Base-by-base conservation (phyloP, 2,329 filamentous ascomycete species). In the Colletotrichum incanum region DNA sequence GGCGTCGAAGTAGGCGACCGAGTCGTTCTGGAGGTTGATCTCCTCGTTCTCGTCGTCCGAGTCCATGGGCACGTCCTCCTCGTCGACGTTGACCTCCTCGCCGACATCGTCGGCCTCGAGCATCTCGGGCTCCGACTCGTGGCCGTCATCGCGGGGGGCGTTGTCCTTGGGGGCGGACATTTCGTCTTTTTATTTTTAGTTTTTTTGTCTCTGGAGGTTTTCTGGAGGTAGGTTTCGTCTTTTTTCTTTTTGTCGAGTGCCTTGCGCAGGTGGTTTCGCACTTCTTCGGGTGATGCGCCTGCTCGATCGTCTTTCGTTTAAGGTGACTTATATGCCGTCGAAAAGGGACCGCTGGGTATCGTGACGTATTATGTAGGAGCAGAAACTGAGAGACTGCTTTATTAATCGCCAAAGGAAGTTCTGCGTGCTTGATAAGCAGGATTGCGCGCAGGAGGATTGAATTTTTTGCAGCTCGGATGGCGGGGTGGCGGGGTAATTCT, bases 11-110 rank as follows among this genome's bases (percentile, higher is more conserved):
- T 97, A 96, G 72, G 94, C 96, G 76, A 92, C 87, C 75, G 94
- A 97, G 87, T 99, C 96, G 86, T 98, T 99, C 74, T 96, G 91
- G 8, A 98, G 87, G 52, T 90, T 84, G 52, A 98, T 91, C 81
- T 96, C 94, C 76, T 92, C 88, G 37, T 86, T 84, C 39, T 93
- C 92, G 65, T 91, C 90, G 72, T 89, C 90, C 5, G 91, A 93
- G 78, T 96, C 94, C 94, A 98, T 97, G 54, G 90, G 90, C 65
- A 94, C 88, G 80, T 97, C 93, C 72, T 91, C 92, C 43, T 77
- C 76, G 43, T 82, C 81, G 1, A 89, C 85, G 54, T 86, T 80
- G 66, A 95, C 88, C 81, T 96, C 92, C 83, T 97, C 94, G 37
- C 90, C 92, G 3, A 91, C 92, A 75, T 98, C 95, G 47, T 93